Evolutionary conservation across 75 land plant genomes (phyloP), one percentile per base, ranked within the genome.

Genomic region (Cupressus sempervirens): DNA sequence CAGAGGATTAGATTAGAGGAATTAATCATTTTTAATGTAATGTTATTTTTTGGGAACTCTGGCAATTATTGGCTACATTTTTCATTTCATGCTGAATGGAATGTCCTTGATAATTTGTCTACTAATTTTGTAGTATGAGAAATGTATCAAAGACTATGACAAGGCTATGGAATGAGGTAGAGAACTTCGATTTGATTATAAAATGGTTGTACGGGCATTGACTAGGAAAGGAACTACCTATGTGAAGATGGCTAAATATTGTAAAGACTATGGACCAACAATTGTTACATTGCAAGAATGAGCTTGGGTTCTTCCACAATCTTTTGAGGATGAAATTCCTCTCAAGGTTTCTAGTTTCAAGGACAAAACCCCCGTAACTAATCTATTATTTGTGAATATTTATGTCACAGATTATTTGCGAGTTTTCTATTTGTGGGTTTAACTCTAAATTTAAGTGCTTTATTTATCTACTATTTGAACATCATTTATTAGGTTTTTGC

Each of bases 221-320:
- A 97, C 99, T 38, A 93, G 99, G 87, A 97, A 97, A 81, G 99
- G 99, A 85, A 92, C 98, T 82, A 98, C 99, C 7, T 89, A 90
- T 68, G 91, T 88, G 81, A 97, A 97, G 85, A 73, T 94, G 88
- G 96, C 96, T 20, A 96, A 94, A 84, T 86, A 86, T 79, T 90
- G 98, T 18, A 93, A 93, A 83, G 99, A 97, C 80, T 97, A 90
- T 90, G 99, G 93, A n/a, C 87, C 90, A 79, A 98, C 98, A 13
- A 97, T 97, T 90, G 98, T 45, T 45, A 45, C 7, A 7, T 6
- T 45, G 7, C 4, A 0, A 4, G 1, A 45, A 45, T 45, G 46
- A 45, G 7, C 46, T 45, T 45, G 46, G 7, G 4, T n/a, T n/a
- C n/a, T n/a, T n/a, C n/a, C n/a, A n/a, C n/a, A n/a, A n/a, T n/a